Evolutionary conservation across 371 early-diverging fungal species (phyloP).

Genomic region (Syncephalastrum racemosum): DNA sequence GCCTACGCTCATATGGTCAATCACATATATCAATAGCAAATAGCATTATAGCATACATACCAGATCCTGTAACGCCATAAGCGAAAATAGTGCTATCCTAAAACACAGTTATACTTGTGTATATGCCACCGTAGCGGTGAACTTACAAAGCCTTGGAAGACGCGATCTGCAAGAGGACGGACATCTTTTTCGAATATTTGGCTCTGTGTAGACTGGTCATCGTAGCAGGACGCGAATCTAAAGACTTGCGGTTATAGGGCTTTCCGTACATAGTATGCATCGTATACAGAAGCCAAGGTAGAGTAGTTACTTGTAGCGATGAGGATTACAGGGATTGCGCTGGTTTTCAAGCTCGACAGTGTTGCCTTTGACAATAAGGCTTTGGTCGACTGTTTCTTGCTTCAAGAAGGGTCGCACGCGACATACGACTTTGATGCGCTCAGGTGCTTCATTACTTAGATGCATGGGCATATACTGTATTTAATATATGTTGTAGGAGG

Average conservation of each 20-base stretch:
- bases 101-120: neutral
- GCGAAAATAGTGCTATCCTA: conserved; percentile 66
- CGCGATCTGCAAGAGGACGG: conserved; percentile 48
- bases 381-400: conserved; percentile 42
- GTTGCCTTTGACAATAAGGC: conserved; percentile 26
- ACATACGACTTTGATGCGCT: conserved; percentile 47
- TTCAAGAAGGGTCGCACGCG: conserved; percentile 54
- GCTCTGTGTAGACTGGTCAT: conserved; percentile 34
- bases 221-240: conserved; percentile 57
- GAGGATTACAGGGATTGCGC: conserved; percentile 13
- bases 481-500: no score
- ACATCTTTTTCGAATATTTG: conserved; percentile 53
- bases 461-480: no score
- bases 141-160: conserved; percentile 50
- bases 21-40: no score
- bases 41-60: conserved; percentile 12
- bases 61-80: conserved; percentile 72
- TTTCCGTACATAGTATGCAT: conserved; percentile 10
- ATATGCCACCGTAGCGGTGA: neutral
- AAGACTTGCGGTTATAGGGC: neutral
- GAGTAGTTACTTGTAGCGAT: conserved; percentile 2
- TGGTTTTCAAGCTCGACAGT: conserved; percentile 40
- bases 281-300: neutral
- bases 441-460: no score
- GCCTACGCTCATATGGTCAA: conserved; percentile 24